phyloP scores from a whole-genome alignment of 345 rosid species.

The Reutealis trisperma region DNA sequence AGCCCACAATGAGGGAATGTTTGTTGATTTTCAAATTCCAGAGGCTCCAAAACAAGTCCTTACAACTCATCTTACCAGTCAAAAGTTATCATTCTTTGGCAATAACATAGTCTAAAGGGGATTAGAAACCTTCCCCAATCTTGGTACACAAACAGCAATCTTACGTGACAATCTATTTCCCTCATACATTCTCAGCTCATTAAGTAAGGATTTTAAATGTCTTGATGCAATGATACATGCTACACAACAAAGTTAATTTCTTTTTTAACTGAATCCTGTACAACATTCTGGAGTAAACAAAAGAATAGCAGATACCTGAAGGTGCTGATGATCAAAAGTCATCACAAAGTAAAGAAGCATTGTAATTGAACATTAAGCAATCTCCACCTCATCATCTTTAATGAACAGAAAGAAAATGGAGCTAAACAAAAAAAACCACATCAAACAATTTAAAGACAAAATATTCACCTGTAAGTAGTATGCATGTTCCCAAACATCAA shows the following conservation, averaged over 20 bases:
- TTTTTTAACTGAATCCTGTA: background rate
- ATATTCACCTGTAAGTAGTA: conserved; percentile 84
- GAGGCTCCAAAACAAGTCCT: too few relatives aligned
- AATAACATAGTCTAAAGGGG: background rate
- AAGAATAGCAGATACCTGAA: background rate
- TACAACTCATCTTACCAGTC: background rate
- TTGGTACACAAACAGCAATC: background rate
- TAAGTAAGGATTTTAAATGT: background rate
- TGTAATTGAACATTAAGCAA: too few relatives aligned
- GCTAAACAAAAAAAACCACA: background rate
- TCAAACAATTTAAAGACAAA: conserved; percentile 3
- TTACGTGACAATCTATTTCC: background rate
- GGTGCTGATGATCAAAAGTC: background rate
- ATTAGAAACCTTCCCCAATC: background rate
- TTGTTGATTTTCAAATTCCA: too few relatives aligned
- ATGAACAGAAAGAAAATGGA: background rate
- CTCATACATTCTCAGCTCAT: background rate
- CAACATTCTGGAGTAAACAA: background rate
- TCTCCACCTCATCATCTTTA: too few relatives aligned
- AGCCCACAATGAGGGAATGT: too few relatives aligned
- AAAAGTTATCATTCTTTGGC: background rate
- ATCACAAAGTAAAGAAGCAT: background rate
- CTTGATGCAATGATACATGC: background rate
- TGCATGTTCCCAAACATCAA: conserved; percentile 99
- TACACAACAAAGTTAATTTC: background rate